A percentile compares a stretch with the other conserved stretches of the same genome.
These are phyloP conservation scores for Cylindrotheca closterium DNA, from an alignment of 108 stramenopile species.

Conservation along the genomic window DNA sequence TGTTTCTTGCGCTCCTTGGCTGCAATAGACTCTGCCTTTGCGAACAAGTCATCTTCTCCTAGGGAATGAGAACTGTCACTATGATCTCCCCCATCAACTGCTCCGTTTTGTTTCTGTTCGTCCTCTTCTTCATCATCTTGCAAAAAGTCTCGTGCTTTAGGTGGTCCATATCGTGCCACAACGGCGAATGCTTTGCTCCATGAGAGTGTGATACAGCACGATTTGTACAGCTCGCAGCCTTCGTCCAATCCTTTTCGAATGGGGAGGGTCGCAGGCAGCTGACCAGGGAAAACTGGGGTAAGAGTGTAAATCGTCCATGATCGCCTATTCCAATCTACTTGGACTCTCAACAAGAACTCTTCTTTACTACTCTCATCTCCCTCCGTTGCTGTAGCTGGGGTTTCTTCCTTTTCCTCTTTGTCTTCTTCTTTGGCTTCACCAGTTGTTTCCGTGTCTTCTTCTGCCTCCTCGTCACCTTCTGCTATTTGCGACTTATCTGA, in stretches of 20 bases:
- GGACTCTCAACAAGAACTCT: constrained; percentile 24
- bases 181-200: constrained; percentile 45
- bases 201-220: constrained; percentile 37
- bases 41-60: not conserved
- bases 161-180: constrained; percentile 37
- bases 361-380: not conserved
- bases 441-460: not conserved
- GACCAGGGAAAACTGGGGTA: not conserved
- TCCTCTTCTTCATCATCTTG: not conserved
- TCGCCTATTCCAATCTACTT: constrained; percentile 5
- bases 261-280: constrained; percentile 1
- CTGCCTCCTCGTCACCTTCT: not conserved
- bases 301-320: constrained; percentile 1
- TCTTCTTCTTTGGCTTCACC: not conserved
- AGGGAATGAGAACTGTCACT: not conserved
- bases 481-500: not conserved
- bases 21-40: not conserved
- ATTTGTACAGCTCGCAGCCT: constrained; percentile 17
- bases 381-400: not conserved
- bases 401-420: not conserved
- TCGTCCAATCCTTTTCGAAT: constrained; percentile 1
- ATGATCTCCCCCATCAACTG: not conserved
- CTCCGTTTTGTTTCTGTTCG: not conserved
- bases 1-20: not conserved
- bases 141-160: constrained; percentile 4